Evolutionary conservation across 2,329 filamentous ascomycete genomes (phyloP), one percentile per base, ranked within the genome.

Genomic region (Acephala macrosclerotiorum): DNA sequence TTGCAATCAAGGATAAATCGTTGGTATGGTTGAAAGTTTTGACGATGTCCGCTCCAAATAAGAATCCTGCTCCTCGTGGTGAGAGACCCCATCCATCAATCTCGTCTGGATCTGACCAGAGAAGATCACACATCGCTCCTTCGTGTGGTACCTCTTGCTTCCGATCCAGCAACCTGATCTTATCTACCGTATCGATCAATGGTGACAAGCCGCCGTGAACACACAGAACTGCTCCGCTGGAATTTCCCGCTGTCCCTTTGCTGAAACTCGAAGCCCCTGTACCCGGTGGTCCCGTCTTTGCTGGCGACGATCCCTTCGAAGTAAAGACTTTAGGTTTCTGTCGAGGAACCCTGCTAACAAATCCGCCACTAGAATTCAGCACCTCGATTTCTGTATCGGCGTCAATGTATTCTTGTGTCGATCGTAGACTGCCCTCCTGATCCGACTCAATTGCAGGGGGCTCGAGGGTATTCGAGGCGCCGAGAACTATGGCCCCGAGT

Each of bases 81-180:
- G 92, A 96, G 3, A 97, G 82, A 12, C 94, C 95, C 95, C 95
- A 98, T 67, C 94, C 94, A 76, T 97, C 94, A 68, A 97, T 97
- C 74, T 99, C 96, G 78, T 99, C 96, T 0, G 96, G 96, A 75
- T 99, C 96, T 0, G 94, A 97, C 96, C 96, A 99, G 2, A 99
- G 86, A 0, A 99, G 85, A 79, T 99, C 96, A 80, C 96, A 99
- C 96, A 99, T 99, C 76, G 96, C 94, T 63, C 96, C 96, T 81
- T 99, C 96, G 76, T 99, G 96, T 0, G 96, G 96, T 0, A 99
- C 96, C 81, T 99, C 96, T 80, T 99, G 96, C 79, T 98, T 98
- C 68, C 95, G 89, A 78, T 99, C 96, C 25, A 99, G 87, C 16
- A 98, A 84, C 25, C 96, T 88, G 77, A 99, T 99, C 80, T 97